Percentiles rank a stretch among this genome's conserved stretches.
phyloP scores from a whole-genome alignment of 106 monocot genomes.

The Allium fistulosum region DNA sequence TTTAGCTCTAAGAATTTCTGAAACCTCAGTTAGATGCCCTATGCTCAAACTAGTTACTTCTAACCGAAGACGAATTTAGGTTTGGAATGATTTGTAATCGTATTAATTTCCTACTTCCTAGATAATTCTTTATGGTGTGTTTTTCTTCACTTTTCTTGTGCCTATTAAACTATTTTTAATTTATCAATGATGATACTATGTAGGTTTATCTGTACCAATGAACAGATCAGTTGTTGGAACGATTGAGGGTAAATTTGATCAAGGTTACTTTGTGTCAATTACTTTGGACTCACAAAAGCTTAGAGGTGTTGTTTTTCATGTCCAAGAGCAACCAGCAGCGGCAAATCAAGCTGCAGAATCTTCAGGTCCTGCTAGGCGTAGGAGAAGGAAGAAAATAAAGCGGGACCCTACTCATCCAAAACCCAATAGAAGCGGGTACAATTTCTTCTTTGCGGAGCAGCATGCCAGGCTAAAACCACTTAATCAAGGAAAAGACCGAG shows the following conservation, averaged over 20 bases:
- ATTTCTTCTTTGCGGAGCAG: constrained; percentile 96
- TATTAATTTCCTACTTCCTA: too few species aligned
- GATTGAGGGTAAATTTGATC: constrained; percentile 90
- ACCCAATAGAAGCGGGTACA: constrained; percentile 94
- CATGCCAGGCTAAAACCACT: constrained; percentile 70
- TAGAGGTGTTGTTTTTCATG: constrained; percentile 65
- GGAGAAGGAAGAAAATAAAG: constrained; percentile 62
- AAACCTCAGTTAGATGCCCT: too few species aligned
- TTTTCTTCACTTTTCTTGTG: too few species aligned
- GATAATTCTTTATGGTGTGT: too few species aligned
- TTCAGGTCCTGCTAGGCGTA: constrained; percentile 27
- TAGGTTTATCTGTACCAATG: constrained; percentile 14
- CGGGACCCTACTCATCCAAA: constrained; percentile 84
- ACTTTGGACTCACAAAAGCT: constrained; percentile 37
- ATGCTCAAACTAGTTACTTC: too few species aligned
- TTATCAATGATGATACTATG: too few species aligned
- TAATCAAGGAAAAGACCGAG: constrained; percentile 74
- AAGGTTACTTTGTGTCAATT: constrained; percentile 83
- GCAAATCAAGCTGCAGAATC: constrained; percentile 3
- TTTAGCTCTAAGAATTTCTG: too few species aligned
- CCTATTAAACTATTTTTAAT: too few species aligned
- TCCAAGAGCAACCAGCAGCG: constrained; percentile 15
- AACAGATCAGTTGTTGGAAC: constrained; percentile 43
- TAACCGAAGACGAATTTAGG: too few species aligned
- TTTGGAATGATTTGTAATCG: too few species aligned